phyloP scores from a whole-genome alignment of 1,284 basidiomycete genomes.

The Ceratobasidium sp. region DNA sequence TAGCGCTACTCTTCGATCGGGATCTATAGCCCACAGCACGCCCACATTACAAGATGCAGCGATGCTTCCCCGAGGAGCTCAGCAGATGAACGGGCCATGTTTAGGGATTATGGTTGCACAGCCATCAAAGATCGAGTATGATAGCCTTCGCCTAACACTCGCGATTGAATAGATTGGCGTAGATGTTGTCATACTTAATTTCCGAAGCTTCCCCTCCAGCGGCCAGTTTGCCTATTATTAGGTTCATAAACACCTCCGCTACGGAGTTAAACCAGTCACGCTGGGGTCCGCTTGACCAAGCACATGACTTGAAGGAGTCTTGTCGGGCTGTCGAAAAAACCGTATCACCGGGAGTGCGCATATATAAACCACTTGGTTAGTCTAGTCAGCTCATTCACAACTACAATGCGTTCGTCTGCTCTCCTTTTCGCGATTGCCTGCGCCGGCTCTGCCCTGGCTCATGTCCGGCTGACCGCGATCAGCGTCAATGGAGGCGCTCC shows the following conservation, averaged over 20 bases:
- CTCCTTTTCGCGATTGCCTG: conserved; percentile 19
- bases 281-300: not conserved
- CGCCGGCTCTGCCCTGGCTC: conserved; percentile 33
- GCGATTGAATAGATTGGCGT: not conserved
- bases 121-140: not conserved
- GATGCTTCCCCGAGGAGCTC: not conserved
- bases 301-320: not conserved
- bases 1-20: not conserved
- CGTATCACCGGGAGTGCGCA: not conserved
- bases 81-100: conserved; percentile 2
- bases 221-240: not conserved
- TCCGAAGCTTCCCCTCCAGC: not conserved
- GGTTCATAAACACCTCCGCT: conserved; percentile 4
- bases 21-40: not conserved
- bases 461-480: conserved; percentile 45
- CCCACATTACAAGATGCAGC: not conserved
- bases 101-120: not conserved
- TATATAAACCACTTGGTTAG: conserved; percentile 1
- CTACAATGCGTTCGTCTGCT: conserved; percentile 26
- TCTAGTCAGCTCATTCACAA: not conserved
- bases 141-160: not conserved
- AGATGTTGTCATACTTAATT: not conserved
- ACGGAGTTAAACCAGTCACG: not conserved
- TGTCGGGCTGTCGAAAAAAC: conserved; percentile 51
- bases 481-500: conserved; percentile 46